Conservation (phyloP, 805 yeast species). For the Candida argentea region DNA sequence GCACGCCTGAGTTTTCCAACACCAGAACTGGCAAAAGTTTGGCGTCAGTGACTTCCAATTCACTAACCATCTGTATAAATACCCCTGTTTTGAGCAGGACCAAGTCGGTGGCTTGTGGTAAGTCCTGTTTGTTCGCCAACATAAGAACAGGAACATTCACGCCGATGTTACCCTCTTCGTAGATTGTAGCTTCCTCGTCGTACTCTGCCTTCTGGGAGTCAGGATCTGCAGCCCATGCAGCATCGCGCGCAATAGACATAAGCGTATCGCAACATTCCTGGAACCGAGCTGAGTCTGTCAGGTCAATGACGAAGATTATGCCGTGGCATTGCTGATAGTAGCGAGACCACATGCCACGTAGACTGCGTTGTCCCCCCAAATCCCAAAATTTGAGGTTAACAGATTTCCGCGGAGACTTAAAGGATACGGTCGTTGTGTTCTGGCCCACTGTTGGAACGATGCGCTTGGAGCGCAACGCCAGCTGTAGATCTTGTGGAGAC, state of each 20-base stretch:
- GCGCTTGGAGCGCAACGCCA: slow-evolving; percentile 37
- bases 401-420: slow-evolving; percentile 24
- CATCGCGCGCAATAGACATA: slow-evolving; percentile 32
- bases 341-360: slow-evolving; percentile 78
- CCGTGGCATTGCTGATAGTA: slow-evolving; percentile 86
- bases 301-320: slow-evolving; percentile 84
- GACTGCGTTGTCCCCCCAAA: slow-evolving; percentile 87
- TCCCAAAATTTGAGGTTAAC: slow-evolving; percentile 82
- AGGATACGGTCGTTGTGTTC: slow-evolving; percentile 44
- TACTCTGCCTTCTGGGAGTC: slow-evolving; percentile 4
- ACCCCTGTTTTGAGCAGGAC: slow-evolving; percentile 65
- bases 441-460: slow-evolving; percentile 95
- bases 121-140: slow-evolving; percentile 93
- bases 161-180: slow-evolving; percentile 7
- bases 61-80: slow-evolving; percentile 73
- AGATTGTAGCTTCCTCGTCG: slow-evolving; percentile 9
- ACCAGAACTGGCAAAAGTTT: slow-evolving; percentile 88
- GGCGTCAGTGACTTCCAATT: slow-evolving; percentile 82
- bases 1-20: slow-evolving; percentile 69
- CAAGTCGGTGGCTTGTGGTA: slow-evolving; percentile 36
- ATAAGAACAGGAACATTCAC: slow-evolving; percentile 80
- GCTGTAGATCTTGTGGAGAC: slow-evolving; percentile 8
- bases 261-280: slow-evolving; percentile 72
- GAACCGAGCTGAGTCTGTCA: slow-evolving; percentile 73
- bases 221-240: slow-evolving; percentile 26